Evolutionary conservation across 208 protist genomes (phyloP).

Genomic region (Strigomonas culicis): DNA sequence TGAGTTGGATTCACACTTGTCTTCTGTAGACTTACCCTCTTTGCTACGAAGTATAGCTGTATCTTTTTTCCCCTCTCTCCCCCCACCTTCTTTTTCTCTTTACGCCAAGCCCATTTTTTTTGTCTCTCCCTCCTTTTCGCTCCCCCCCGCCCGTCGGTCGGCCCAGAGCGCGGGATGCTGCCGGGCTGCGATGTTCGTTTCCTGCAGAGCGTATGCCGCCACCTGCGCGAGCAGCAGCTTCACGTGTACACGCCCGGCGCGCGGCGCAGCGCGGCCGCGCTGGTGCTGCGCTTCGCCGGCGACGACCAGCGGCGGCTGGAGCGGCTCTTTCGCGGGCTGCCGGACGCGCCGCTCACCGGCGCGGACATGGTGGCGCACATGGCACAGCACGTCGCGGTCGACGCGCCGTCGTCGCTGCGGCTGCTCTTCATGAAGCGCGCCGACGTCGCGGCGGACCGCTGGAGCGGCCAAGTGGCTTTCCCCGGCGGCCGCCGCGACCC

Average conservation of each 20-base stretch:
- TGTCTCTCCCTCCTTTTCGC: conserved; percentile 6
- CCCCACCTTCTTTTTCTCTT: not conserved
- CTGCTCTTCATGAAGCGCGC: conserved; percentile 70
- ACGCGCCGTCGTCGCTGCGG: conserved; percentile 30
- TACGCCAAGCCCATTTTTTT: not conserved
- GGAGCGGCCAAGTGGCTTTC: conserved; percentile 73
- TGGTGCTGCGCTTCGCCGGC: conserved; percentile 71
- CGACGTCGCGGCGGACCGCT: conserved; percentile 41
- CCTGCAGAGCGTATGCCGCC: conserved; percentile 28
- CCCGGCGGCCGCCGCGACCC: conserved; percentile 72
- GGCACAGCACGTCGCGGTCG: conserved; percentile 10
- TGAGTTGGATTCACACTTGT: not conserved
- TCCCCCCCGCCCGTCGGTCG: not conserved
- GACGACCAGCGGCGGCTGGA: conserved; percentile 25
- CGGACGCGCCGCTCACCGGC: not conserved
- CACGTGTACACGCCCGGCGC: conserved; percentile 47
- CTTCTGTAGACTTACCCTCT: not conserved
- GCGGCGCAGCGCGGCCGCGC: conserved; percentile 38
- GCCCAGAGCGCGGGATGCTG: conserved; percentile 16
- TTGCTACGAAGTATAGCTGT: not conserved
- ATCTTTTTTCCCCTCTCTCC: not conserved
- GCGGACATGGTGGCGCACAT: conserved; percentile 12
- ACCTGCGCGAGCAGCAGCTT: conserved; percentile 36
- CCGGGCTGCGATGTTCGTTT: conserved; percentile 50
- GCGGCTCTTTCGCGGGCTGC: not conserved